These are phyloP conservation scores for Coemansia furcata DNA, from an alignment of 192 early-diverging fungal genomes.

Conservation along the genomic window DNA sequence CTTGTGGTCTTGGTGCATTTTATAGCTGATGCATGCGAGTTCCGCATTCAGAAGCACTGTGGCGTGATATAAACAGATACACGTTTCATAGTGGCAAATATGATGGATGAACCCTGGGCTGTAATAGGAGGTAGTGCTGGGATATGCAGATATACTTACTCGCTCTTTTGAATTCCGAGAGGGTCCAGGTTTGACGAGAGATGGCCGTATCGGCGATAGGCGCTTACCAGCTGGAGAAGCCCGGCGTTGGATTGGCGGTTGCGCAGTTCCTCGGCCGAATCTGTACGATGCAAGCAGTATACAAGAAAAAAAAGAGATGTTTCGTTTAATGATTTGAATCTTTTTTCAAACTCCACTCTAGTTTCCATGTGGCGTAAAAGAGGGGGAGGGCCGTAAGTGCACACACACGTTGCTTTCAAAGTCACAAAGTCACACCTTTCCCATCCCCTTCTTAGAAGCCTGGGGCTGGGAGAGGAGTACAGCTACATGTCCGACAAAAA, in stretches of 20 bases:
- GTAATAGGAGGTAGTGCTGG: not conserved
- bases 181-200: slow-evolving; percentile 82
- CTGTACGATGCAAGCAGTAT: slow-evolving; percentile 11
- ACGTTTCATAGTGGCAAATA: slow-evolving; percentile 18
- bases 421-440: not conserved
- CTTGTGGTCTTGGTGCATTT: not conserved
- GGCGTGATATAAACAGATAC: slow-evolving; percentile 3
- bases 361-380: not conserved
- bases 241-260: slow-evolving; percentile 83
- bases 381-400: not conserved
- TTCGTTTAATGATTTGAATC: not conserved
- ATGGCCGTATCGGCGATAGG: slow-evolving; percentile 81
- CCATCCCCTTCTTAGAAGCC: not conserved
- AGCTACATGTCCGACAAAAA: not conserved
- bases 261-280: slow-evolving; percentile 59
- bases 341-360: not conserved
- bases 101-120: not conserved
- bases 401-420: not conserved
- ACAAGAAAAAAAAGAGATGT: not conserved
- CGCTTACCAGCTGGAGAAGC: slow-evolving; percentile 76
- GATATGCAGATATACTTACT: slow-evolving; percentile 28
- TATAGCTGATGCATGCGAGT: not conserved
- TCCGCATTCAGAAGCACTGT: not conserved
- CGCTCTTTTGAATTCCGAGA: slow-evolving; percentile 61
- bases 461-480: not conserved